These are phyloP conservation scores for Termitomyces titanicus DNA, from an alignment of 768 basidiomycete species.

Conservation along the genomic window DNA sequence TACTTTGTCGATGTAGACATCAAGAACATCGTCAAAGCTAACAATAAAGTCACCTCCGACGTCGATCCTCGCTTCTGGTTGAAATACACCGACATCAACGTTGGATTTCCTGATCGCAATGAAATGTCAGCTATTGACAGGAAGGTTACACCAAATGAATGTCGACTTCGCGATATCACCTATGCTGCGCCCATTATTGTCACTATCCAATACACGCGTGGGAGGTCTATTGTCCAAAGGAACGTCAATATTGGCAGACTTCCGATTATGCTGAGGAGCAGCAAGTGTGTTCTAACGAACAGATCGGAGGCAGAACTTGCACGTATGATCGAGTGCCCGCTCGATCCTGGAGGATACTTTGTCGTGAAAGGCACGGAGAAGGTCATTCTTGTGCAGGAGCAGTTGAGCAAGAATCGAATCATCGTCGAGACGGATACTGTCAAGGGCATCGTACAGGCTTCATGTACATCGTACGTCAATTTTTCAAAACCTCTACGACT, in stretches of 20 bases:
- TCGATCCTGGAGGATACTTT: slow-evolving; percentile 99
- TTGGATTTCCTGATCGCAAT: slow-evolving; percentile 88
- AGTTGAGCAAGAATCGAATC: slow-evolving; percentile 97
- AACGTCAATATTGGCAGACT: slow-evolving; percentile 88
- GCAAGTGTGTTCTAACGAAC: slow-evolving; percentile 87
- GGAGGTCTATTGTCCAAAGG: slow-evolving; percentile 81
- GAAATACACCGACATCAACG: slow-evolving; percentile 92
- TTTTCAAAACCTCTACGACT: background rate
- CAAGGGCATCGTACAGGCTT: slow-evolving; percentile 90
- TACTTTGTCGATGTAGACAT: slow-evolving; percentile 98
- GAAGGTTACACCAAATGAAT: slow-evolving; percentile 93
- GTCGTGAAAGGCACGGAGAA: slow-evolving; percentile 99
- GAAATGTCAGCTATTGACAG: slow-evolving; percentile 78
- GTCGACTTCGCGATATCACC: slow-evolving; percentile 91
- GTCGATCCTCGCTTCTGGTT: slow-evolving; percentile 97
- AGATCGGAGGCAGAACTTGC: slow-evolving; percentile 79
- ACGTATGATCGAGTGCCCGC: slow-evolving; percentile 93
- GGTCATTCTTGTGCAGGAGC: slow-evolving; percentile 98
- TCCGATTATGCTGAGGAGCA: slow-evolving; percentile 96
- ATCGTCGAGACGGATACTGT: slow-evolving; percentile 93
- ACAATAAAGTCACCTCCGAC: slow-evolving; percentile 92
- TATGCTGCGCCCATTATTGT: slow-evolving; percentile 93
- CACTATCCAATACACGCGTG: slow-evolving; percentile 92
- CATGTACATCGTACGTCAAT: slow-evolving; percentile 85
- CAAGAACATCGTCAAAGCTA: slow-evolving; percentile 93